Evolutionary conservation across 306 rosid species (phyloP).

Genomic region (Vachellia collinsii): DNA sequence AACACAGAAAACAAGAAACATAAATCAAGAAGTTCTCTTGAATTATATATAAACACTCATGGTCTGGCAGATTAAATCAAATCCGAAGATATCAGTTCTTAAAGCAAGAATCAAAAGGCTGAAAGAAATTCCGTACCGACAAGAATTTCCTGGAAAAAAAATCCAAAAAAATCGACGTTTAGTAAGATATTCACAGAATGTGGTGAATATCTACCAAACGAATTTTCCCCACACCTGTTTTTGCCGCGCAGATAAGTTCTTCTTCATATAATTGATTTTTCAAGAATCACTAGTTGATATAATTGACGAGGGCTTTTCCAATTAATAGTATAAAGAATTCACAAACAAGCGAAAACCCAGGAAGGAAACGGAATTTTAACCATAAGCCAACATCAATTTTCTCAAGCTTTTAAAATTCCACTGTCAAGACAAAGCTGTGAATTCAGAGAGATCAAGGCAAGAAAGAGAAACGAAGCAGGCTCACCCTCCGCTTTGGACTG

Average conservation of each 20-base stretch:
- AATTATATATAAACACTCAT: slow-evolving; percentile 8
- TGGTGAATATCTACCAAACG: neutral
- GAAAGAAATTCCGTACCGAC: slow-evolving; percentile 11
- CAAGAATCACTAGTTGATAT: neutral
- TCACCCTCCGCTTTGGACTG: slow-evolving; percentile 82
- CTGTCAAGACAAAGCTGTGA: slow-evolving; percentile 32
- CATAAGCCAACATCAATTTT: neutral
- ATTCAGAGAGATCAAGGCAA: slow-evolving; percentile 18
- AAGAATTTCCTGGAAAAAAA: slow-evolving; percentile 12
- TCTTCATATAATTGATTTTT: neutral
- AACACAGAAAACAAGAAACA: slow-evolving; percentile 16
- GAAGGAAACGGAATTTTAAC: slow-evolving; percentile 18
- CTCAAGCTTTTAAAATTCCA: slow-evolving; percentile 24
- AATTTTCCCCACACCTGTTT: neutral
- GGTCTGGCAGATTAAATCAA: neutral
- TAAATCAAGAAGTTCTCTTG: neutral
- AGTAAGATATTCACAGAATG: slow-evolving; percentile 11
- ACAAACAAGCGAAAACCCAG: slow-evolving; percentile 2
- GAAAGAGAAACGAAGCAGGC: slow-evolving; percentile 27
- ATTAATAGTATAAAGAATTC: neutral
- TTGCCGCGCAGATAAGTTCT: slow-evolving; percentile 12
- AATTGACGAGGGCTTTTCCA: neutral
- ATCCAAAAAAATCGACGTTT: neutral
- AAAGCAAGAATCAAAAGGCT: slow-evolving; percentile 15
- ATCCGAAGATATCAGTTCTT: slow-evolving; percentile 8